Evolutionary conservation across 2,329 filamentous ascomycete genomes (phyloP).

Genomic region (Atkinsonella texensis): DNA sequence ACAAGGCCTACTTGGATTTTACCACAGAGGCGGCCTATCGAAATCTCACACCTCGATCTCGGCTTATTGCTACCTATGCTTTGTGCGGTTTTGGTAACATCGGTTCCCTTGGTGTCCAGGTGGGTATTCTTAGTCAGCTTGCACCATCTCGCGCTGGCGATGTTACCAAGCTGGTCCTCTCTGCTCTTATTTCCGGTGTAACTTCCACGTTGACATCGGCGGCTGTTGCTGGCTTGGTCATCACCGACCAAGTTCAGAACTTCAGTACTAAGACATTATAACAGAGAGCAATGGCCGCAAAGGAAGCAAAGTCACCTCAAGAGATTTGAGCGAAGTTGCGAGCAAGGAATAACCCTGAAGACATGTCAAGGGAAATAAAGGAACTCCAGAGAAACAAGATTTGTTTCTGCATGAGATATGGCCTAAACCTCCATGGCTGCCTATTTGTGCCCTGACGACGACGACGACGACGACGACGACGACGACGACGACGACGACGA

Average conservation of each 20-base stretch:
- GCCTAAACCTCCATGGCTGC: not conserved
- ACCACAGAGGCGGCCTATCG: conserved; percentile 46
- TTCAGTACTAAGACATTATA: conserved; percentile 12
- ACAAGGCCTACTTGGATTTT: conserved; percentile 55
- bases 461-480: too few relatives aligned
- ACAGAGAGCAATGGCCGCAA: not conserved
- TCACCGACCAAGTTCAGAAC: conserved; percentile 34
- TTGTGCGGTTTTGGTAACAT: conserved; percentile 80
- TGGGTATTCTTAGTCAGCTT: conserved; percentile 75
- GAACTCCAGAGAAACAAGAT: too few relatives aligned
- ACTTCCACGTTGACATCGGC: conserved; percentile 70
- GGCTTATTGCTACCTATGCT: conserved; percentile 75
- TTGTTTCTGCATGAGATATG: not conserved
- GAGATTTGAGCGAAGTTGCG: not conserved
- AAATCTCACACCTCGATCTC: conserved; percentile 54
- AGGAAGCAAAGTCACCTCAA: not conserved
- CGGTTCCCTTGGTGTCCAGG: conserved; percentile 77
- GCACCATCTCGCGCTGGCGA: conserved; percentile 63
- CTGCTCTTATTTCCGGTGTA: conserved; percentile 66
- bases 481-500: too few relatives aligned
- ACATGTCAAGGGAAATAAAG: not conserved
- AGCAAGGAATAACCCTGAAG: not conserved
- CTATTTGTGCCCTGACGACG: not conserved
- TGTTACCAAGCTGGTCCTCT: conserved; percentile 63
- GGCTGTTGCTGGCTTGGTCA: conserved; percentile 63